Evolutionary conservation across 768 basidiomycete species (phyloP).

Genomic region (Boletus subcaerulescens): DNA sequence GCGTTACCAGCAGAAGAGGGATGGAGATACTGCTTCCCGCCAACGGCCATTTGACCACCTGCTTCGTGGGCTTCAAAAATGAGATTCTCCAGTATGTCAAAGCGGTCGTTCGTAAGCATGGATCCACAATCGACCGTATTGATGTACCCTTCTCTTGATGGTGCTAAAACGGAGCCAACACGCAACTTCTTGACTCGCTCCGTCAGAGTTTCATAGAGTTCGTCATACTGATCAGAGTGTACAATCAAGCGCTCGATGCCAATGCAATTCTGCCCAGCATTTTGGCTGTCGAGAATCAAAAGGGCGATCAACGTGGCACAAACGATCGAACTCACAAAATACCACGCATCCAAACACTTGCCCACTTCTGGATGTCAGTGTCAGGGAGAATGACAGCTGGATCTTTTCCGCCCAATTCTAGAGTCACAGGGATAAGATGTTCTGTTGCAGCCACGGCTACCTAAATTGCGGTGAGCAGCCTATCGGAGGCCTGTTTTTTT

Average conservation of each 20-base stretch:
- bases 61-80: constrained; percentile 62
- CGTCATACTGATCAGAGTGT: constrained; percentile 72
- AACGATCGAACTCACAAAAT: constrained; percentile 66
- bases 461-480: constrained; percentile 34
- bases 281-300: constrained; percentile 56
- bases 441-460: constrained; percentile 82
- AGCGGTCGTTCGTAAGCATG: constrained; percentile 77
- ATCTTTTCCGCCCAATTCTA: constrained; percentile 96
- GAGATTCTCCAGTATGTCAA: constrained; percentile 65
- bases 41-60: constrained; percentile 62
- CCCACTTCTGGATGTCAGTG: constrained; percentile 79
- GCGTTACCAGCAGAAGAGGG: constrained; percentile 66
- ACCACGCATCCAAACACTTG: constrained; percentile 84
- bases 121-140: constrained; percentile 80
- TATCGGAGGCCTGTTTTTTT: neutral
- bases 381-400: constrained; percentile 85
- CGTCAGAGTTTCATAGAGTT: constrained; percentile 61
- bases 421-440: constrained; percentile 85
- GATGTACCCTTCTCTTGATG: constrained; percentile 64
- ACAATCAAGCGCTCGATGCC: constrained; percentile 94
- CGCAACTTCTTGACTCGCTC: constrained; percentile 69
- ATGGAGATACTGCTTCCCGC: constrained; percentile 66
- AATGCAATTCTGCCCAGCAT: constrained; percentile 94
- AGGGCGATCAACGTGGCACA: neutral
- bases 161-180: constrained; percentile 71